Conservation (phyloP, 2,329 filamentous ascomycete genomes). For the Hymenoscyphus linearis region DNA sequence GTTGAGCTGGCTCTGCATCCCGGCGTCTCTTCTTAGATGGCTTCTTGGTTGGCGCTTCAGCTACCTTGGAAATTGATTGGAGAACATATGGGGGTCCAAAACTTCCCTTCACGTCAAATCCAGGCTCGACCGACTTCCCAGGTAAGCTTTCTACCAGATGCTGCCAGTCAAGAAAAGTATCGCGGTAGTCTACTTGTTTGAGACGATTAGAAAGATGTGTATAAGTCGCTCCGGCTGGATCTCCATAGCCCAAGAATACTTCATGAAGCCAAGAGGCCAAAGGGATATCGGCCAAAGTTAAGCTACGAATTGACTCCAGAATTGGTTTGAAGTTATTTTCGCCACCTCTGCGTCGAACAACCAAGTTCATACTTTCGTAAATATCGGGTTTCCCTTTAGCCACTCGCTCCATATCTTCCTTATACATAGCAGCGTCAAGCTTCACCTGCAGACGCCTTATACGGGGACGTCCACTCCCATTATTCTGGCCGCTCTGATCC, state of each 20-base stretch:
- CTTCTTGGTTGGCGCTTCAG: conserved; percentile 47
- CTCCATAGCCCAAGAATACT: conserved; percentile 95
- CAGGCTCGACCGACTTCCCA: conserved; percentile 79
- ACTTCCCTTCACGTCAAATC: conserved; percentile 62
- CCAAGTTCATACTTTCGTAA: conserved; percentile 78
- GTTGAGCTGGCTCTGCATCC: conserved; percentile 63
- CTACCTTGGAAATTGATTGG: conserved; percentile 54
- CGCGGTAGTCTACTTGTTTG: conserved; percentile 78
- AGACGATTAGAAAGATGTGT: conserved; percentile 74
- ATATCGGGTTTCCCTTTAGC: conserved; percentile 67
- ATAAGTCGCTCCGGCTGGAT: conserved; percentile 83
- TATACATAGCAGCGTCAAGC: conserved; percentile 73
- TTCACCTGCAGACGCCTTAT: conserved; percentile 71
- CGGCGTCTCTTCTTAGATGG: conserved; percentile 83
- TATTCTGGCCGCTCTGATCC: conserved; percentile 55
- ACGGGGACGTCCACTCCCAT: conserved; percentile 56
- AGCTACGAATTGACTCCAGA: conserved; percentile 81
- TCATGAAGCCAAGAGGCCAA: conserved; percentile 91
- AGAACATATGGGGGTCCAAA: conserved; percentile 87
- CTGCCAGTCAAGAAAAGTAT: conserved; percentile 94
- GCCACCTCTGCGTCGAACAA: conserved; percentile 74
- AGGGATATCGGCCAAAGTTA: conserved; percentile 79
- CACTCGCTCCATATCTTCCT: conserved; percentile 64
- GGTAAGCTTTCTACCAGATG: conserved; percentile 86
- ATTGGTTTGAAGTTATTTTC: conserved; percentile 98